phyloP scores from a whole-genome alignment of 495 filamentous ascomycete species.

The Peziza echinospora region DNA sequence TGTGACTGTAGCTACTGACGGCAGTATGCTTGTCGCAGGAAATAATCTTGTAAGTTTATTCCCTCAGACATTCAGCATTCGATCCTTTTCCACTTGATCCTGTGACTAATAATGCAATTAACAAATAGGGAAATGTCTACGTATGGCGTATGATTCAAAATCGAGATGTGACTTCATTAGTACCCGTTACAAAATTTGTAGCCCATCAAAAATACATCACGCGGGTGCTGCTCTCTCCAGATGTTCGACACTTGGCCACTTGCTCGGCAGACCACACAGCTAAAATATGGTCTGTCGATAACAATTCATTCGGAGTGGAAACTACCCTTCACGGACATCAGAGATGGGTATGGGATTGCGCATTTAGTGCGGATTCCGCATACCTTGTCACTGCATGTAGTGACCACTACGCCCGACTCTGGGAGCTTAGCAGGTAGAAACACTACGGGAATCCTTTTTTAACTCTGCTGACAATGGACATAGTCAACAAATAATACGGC shows the following conservation, averaged over 20 bases:
- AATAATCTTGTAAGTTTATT: conserved; percentile 53
- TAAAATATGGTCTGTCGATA: conserved; percentile 84
- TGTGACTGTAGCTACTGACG: conserved; percentile 89
- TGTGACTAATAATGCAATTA: conserved; percentile 1
- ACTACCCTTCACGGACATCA: conserved; percentile 85
- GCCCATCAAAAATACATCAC: conserved; percentile 90
- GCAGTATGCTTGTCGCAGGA: conserved; percentile 80
- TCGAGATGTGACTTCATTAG: conserved; percentile 62
- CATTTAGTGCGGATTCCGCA: conserved; percentile 87
- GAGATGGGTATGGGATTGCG: conserved; percentile 98
- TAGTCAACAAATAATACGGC: conserved; percentile 71
- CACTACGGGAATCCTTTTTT: not conserved
- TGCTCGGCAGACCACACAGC: conserved; percentile 96
- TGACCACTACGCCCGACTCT: conserved; percentile 91
- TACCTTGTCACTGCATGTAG: conserved; percentile 96
- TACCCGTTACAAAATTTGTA: conserved; percentile 78
- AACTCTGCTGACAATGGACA: conserved; percentile 10
- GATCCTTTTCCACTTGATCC: conserved; percentile 2
- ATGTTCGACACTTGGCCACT: conserved; percentile 91
- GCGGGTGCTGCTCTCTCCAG: conserved; percentile 82
- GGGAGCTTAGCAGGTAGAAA: conserved; percentile 48
- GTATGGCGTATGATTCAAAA: conserved; percentile 82
- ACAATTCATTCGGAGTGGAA: conserved; percentile 53
- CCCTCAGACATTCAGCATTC: no score
- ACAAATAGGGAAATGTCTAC: conserved; percentile 68